A percentile compares a stretch with the other conserved stretches of the same genome.
These are phyloP conservation scores for Middelhovenomyces tepae DNA, from an alignment of 805 yeast species.

Conservation along the genomic window DNA sequence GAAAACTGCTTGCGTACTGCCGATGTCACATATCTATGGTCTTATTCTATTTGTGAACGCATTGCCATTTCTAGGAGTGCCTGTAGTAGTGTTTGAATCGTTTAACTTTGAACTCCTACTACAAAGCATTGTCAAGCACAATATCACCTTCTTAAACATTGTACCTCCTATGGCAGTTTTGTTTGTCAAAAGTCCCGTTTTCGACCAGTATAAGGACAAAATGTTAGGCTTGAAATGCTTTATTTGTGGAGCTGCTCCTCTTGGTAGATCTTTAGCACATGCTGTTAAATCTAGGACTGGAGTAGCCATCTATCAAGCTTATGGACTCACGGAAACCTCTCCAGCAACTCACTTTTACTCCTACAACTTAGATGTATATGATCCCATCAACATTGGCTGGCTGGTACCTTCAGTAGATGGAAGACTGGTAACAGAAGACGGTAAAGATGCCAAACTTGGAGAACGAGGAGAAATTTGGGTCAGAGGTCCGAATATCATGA, in stretches of 20 bases:
- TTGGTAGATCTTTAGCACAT: constrained; percentile 20
- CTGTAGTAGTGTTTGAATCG: constrained; percentile 21
- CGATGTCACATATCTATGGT: constrained; percentile 29
- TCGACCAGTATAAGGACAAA: constrained; percentile 35
- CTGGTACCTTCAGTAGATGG: constrained; percentile 39
- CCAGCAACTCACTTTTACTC: constrained; percentile 41
- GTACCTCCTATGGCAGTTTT: constrained; percentile 35
- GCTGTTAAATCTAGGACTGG: constrained; percentile 9
- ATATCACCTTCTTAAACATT: constrained; percentile 33
- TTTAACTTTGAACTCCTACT: constrained; percentile 29
- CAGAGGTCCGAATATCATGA: constrained; percentile 48
- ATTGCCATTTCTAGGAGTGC: background rate
- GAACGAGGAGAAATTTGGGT: constrained; percentile 46
- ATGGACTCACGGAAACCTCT: constrained; percentile 42
- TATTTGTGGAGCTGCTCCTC: constrained; percentile 41
- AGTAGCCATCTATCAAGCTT: constrained; percentile 14
- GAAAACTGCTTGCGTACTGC: constrained; percentile 29
- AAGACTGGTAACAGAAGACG: constrained; percentile 32
- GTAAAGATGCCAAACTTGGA: constrained; percentile 41
- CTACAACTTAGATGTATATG: constrained; percentile 31
- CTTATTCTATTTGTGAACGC: constrained; percentile 4
- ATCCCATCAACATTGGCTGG: constrained; percentile 39
- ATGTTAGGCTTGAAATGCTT: constrained; percentile 32
- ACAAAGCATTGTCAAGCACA: constrained; percentile 19
- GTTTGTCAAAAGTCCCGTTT: constrained; percentile 38